Percentiles rank a stretch among this genome's conserved stretches.
phyloP scores from a whole-genome alignment of 805 yeast species.

The Cyberlindnera euphorbiae region DNA sequence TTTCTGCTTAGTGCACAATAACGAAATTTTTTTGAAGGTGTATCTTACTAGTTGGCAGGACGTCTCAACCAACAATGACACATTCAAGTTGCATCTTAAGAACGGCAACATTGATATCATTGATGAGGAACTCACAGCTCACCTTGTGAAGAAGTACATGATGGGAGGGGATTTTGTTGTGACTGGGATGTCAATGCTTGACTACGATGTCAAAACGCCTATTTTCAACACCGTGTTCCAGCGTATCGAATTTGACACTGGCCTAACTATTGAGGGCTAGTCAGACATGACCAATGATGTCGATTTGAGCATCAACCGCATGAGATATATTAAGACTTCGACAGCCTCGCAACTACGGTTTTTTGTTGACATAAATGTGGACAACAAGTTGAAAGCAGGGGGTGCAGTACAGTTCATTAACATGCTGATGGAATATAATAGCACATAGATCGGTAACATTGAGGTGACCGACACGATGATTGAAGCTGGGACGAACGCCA shows the following conservation, averaged over 20 bases:
- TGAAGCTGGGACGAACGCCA: constrained; percentile 14
- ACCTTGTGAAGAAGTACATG: constrained; percentile 6
- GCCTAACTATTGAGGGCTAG: constrained; percentile 3
- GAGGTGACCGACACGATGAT: constrained; percentile 25
- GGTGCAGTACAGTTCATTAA: constrained; percentile 24
- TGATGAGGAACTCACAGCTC: constrained; percentile 12
- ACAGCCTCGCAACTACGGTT: constrained; percentile 23
- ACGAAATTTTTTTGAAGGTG: constrained; percentile 11
- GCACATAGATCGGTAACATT: constrained; percentile 31
- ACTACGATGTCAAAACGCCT: constrained; percentile 22
- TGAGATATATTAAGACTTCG: constrained; percentile 28
- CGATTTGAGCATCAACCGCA: constrained; percentile 7
- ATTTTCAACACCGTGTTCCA: constrained; percentile 21
- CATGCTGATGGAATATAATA: constrained; percentile 30
- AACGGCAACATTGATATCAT: constrained; percentile 19
- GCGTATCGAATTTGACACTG: constrained; percentile 9
- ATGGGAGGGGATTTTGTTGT: constrained; percentile 9
- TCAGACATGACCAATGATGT: constrained; percentile 4
- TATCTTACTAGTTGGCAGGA: constrained; percentile 22
- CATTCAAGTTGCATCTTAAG: constrained; percentile 7
- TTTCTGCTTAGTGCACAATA: constrained; percentile 9
- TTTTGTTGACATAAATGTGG: constrained; percentile 28
- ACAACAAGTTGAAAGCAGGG: constrained; percentile 31
- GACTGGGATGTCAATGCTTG: constrained; percentile 9
- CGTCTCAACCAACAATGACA: constrained; percentile 9